Conservation (phyloP, 2,329 filamentous ascomycete genomes). For the Fusarium sp. region DNA sequence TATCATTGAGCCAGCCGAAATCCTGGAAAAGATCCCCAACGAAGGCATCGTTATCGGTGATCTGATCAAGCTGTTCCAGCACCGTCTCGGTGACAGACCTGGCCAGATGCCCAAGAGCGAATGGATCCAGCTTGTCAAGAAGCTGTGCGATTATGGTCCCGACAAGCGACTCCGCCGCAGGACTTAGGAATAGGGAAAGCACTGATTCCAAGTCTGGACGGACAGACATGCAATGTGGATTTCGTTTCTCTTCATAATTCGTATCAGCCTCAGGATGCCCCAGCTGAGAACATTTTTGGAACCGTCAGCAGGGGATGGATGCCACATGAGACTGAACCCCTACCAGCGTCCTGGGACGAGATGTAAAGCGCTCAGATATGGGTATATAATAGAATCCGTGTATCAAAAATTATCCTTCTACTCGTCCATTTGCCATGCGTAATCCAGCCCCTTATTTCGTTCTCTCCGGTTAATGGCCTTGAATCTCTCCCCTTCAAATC, state of each 20-base stretch:
- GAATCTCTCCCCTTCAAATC: conserved; percentile 94
- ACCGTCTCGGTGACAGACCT: conserved; percentile 63
- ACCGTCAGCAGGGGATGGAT: neutral
- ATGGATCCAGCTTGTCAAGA: conserved; percentile 71
- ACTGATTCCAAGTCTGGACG: conserved; percentile 4
- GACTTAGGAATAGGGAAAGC: conserved; percentile 38
- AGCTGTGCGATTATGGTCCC: conserved; percentile 62
- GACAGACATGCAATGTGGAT: conserved; percentile 4
- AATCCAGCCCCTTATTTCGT: conserved; percentile 83
- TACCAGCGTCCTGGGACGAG: neutral
- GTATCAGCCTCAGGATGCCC: neutral
- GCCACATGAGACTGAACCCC: neutral
- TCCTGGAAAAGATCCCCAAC: conserved; percentile 64
- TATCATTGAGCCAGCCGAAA: conserved; percentile 62
- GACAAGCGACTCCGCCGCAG: conserved; percentile 65
- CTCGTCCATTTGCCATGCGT: conserved; percentile 97
- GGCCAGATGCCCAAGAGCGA: conserved; percentile 64
- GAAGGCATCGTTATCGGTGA: conserved; percentile 66
- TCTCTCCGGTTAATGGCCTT: conserved; percentile 83
- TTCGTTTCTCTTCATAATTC: conserved; percentile 12
- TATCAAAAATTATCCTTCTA: conserved; percentile 53
- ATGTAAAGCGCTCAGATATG: conserved; percentile 22
- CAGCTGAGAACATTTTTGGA: neutral
- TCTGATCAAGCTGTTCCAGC: conserved; percentile 66
- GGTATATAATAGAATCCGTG: conserved; percentile 40